These are phyloP conservation scores for Coemansia sp. DNA, from an alignment of 371 early-diverging fungal genomes.

Conservation along the genomic window DNA sequence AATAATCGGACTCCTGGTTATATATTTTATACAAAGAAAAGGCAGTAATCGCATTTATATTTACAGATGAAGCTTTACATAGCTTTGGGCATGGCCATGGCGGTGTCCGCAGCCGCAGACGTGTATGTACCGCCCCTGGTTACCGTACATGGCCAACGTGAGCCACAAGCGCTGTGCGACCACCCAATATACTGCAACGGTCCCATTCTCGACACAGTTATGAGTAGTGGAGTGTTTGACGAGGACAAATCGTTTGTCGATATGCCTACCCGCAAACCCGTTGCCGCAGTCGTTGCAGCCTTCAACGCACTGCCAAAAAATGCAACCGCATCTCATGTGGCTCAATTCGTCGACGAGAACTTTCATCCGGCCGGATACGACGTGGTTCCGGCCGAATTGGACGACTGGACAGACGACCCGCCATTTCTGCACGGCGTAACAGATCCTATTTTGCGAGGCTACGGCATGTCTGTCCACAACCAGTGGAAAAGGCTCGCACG, in stretches of 20 bases:
- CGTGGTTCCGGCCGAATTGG: constrained; percentile 43
- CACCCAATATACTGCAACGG: constrained; percentile 73
- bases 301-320: constrained; percentile 57
- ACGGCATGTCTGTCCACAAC: constrained; percentile 56
- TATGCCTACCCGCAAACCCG: constrained; percentile 64
- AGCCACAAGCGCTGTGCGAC: constrained; percentile 51
- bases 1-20: background rate
- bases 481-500: constrained; percentile 66
- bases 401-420: constrained; percentile 53
- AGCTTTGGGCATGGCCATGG: background rate
- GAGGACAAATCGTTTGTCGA: constrained; percentile 70
- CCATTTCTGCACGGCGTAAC: constrained; percentile 56
- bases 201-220: constrained; percentile 57
- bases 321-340: constrained; percentile 54
- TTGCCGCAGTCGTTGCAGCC: constrained; percentile 54
- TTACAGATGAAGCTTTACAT: constrained; percentile 5
- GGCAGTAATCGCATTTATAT: background rate
- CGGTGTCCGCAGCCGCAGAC: background rate
- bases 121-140: constrained; percentile 11
- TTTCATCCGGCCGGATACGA: constrained; percentile 60
- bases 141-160: constrained; percentile 5
- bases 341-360: constrained; percentile 61
- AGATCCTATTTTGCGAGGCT: constrained; percentile 58
- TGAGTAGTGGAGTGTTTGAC: constrained; percentile 57
- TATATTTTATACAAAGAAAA: background rate